Base-by-base conservation (phyloP, 1,284 basidiomycete genomes). In the Ceratobasidium sp. region DNA sequence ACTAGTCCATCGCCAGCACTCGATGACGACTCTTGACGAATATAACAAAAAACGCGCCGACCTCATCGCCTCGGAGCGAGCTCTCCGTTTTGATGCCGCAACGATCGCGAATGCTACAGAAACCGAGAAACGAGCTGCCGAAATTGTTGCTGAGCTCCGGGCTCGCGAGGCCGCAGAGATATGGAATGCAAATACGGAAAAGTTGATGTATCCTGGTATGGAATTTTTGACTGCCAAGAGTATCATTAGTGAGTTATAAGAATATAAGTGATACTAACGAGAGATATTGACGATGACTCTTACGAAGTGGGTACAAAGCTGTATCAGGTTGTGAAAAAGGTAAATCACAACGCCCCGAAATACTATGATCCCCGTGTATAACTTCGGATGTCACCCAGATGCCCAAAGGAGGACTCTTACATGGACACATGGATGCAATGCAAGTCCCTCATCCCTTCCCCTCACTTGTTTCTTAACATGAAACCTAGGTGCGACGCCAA, bases 371-470 rank as follows among this genome's bases (percentile, higher is more conserved):
- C 32, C 7, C 20, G n/a, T n/a, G n/a, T n/a, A 42, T 20, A 58
- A 60, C 42, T 20, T 1, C n/a, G 27, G 10, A 22, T 47, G 7
- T 20, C 20, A n/a, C 22, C 38, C 64, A 89, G 88, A 90, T 91
- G 87, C 89, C 89, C 10, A 91, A 91, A 77, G 90, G 90, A 52
- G 88, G 82, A 0, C 80, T 91, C 3, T 79, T 91, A 17, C 90
- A 91, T 74, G 85, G 82, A 0, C 90, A 91, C 75, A 80, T 91
- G 8, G 89, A 90, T 73, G 85, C 87, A 13, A 89, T 85, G 72
- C 71, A 42, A 32, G 67, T 58, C 22, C 1, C 8, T 27, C 8
- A 12, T 6, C 8, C 32, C 6, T 22, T 22, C 6, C 7, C 1
- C 31, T n/a, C 17, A 34, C 34, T 27, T 20, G 47, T 27, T 38